phyloP scores from a whole-genome alignment of 768 basidiomycete species.

The Kwoniella mangroviensis region DNA sequence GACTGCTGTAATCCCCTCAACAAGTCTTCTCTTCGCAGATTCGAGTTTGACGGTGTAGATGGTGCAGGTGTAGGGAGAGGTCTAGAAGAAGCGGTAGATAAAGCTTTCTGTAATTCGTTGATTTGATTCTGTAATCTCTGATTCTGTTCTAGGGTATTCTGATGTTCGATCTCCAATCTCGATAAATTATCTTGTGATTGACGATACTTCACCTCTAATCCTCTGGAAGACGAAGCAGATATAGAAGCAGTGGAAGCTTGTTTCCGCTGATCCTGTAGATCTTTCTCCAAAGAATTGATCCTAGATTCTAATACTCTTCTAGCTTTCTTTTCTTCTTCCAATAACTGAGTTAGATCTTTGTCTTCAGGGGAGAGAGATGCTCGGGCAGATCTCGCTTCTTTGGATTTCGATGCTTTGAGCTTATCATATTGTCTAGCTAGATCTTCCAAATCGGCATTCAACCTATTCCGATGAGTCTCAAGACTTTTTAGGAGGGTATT shows the following conservation, averaged over 20 bases:
- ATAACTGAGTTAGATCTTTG: slow-evolving; percentile 66
- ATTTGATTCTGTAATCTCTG: slow-evolving; percentile 34
- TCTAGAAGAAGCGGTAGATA: slow-evolving; percentile 1
- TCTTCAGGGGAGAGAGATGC: slow-evolving; percentile 62
- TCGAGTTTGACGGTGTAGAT: slow-evolving; percentile 15
- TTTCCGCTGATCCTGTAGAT: slow-evolving; percentile 59
- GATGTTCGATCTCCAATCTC: slow-evolving; percentile 33
- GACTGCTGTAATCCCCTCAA: slow-evolving; percentile 49
- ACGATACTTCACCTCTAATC: slow-evolving; percentile 32
- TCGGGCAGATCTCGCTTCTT: slow-evolving; percentile 39
- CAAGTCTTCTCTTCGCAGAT: slow-evolving; percentile 38
- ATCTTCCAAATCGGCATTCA: slow-evolving; percentile 83
- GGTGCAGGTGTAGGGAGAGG: background rate
- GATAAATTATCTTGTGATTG: slow-evolving; percentile 32
- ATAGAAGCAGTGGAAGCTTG: slow-evolving; percentile 37
- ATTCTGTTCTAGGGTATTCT: slow-evolving; percentile 30
- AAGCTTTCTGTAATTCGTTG: slow-evolving; percentile 33
- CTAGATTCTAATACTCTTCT: slow-evolving; percentile 64
- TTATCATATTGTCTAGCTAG: slow-evolving; percentile 71
- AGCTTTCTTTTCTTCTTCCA: slow-evolving; percentile 71
- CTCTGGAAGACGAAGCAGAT: slow-evolving; percentile 22
- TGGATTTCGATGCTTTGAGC: slow-evolving; percentile 36
- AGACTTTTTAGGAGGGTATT: slow-evolving; percentile 79
- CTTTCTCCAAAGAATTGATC: slow-evolving; percentile 55
- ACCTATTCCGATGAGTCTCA: slow-evolving; percentile 75